Conservation (phyloP, 441 rosid genomes). For the Erodium moschatum region DNA sequence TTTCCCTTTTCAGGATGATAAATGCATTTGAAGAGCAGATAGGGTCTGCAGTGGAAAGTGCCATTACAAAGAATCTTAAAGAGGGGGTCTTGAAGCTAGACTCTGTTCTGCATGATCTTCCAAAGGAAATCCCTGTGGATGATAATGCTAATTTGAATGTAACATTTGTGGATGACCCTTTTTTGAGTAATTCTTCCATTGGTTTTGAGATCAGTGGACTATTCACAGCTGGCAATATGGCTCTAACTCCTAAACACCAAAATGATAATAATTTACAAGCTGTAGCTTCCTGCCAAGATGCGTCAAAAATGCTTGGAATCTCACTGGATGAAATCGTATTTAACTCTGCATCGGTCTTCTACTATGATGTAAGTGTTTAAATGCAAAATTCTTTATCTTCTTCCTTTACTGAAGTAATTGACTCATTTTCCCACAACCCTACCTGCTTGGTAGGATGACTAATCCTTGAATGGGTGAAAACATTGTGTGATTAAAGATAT, state of each 20-base stretch:
- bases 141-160: constrained; percentile 52
- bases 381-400: not conserved
- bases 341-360: constrained; percentile 48
- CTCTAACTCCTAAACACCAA: constrained; percentile 21
- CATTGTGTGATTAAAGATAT: no score
- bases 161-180: constrained; percentile 49
- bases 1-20: constrained; percentile 37
- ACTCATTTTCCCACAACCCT: no score
- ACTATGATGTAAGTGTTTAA: constrained; percentile 56
- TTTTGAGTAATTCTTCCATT: constrained; percentile 43
- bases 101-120: constrained; percentile 50
- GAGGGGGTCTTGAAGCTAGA: constrained; percentile 61
- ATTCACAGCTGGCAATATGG: constrained; percentile 30
- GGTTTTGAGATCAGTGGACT: constrained; percentile 54
- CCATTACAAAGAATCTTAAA: constrained; percentile 38
- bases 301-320: constrained; percentile 49
- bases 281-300: constrained; percentile 25
- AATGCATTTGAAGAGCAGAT: constrained; percentile 58
- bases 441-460: no score
- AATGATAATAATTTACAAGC: constrained; percentile 17
- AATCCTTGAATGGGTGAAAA: no score
- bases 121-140: constrained; percentile 44
- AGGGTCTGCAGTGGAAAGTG: constrained; percentile 47
- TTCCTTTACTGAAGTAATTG: no score
- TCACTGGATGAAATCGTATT: constrained; percentile 52